Evolutionary conservation across 2,329 filamentous ascomycete genomes (phyloP).

Genomic region (Aplosporella prunicola): DNA sequence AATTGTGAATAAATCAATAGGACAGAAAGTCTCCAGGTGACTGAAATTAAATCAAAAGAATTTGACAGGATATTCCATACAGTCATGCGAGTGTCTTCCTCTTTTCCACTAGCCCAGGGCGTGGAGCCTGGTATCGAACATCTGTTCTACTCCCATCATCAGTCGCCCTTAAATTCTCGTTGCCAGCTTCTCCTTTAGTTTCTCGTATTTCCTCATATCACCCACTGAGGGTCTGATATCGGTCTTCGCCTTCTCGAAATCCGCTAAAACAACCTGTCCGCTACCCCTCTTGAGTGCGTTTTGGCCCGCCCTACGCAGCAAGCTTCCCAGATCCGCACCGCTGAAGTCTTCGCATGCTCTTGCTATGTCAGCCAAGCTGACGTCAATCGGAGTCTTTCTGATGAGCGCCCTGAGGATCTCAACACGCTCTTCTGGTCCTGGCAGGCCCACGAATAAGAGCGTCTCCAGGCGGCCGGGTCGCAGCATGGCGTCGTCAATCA

Average conservation of each 20-base stretch:
- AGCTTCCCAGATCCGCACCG: slow-evolving; percentile 53
- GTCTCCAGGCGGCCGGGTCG: slow-evolving; percentile 83
- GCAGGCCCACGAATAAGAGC: slow-evolving; percentile 81
- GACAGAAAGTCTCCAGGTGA: too few species aligned
- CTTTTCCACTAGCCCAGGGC: too few species aligned
- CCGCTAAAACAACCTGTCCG: slow-evolving; percentile 38
- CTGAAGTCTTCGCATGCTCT: slow-evolving; percentile 71
- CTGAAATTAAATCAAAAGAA: too few species aligned
- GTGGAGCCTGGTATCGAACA: too few species aligned
- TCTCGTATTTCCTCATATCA: slow-evolving; percentile 49
- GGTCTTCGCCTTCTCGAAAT: slow-evolving; percentile 35
- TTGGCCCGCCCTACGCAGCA: slow-evolving; percentile 51
- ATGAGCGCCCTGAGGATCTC: slow-evolving; percentile 71
- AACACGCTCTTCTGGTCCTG: slow-evolving; percentile 65
- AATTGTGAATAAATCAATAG: too few species aligned
- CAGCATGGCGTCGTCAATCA: slow-evolving; percentile 92
- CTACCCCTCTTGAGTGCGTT: slow-evolving; percentile 41
- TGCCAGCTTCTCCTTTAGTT: slow-evolving; percentile 40
- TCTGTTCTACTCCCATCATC: too few species aligned
- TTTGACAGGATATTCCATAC: too few species aligned
- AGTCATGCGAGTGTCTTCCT: too few species aligned
- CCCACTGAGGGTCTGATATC: slow-evolving; percentile 44
- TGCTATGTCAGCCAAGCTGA: slow-evolving; percentile 55
- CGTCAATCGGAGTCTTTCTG: slow-evolving; percentile 42
- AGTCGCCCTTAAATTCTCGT: slow-evolving; percentile 12